Percentiles rank a stretch among this genome's conserved stretches.
Evolutionary conservation across 306 rosid species (phyloP).

Genomic region (Cicer chorassanicum): DNA sequence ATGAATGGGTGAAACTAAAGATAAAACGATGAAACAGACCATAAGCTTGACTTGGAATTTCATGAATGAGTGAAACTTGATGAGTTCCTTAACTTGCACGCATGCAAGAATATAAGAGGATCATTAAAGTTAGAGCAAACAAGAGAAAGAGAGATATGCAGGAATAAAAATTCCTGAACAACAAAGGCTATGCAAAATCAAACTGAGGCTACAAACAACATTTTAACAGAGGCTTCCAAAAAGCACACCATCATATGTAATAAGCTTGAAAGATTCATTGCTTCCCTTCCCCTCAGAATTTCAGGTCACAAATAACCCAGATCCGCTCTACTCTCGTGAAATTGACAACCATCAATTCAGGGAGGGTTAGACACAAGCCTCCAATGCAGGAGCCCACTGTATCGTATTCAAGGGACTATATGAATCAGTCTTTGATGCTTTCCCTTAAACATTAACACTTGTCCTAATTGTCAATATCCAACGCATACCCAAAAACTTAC

Average conservation of each 20-base stretch:
- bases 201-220: slow-evolving; percentile 21
- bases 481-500: not conserved
- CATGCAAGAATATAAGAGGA: not conserved
- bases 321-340: not conserved
- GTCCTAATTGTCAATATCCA: not conserved
- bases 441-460: slow-evolving; percentile 1
- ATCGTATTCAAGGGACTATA: slow-evolving; percentile 3
- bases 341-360: not conserved
- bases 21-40: not conserved
- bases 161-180: not conserved
- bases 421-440: not conserved
- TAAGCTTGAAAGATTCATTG: slow-evolving; percentile 7
- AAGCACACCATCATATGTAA: not conserved
- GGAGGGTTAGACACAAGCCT: slow-evolving; percentile 4
- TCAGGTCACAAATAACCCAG: not conserved
- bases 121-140: not conserved
- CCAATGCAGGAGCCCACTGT: not conserved
- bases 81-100: not conserved
- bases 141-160: not conserved
- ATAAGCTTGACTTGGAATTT: not conserved
- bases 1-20: not conserved
- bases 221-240: slow-evolving; percentile 14
- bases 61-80: slow-evolving; percentile 8
- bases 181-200: slow-evolving; percentile 11
- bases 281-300: not conserved